Percentiles rank a stretch among this genome's conserved stretches.
These are phyloP conservation scores for Triadica sebifera DNA, from an alignment of 345 rosid species.

Conservation along the genomic window DNA sequence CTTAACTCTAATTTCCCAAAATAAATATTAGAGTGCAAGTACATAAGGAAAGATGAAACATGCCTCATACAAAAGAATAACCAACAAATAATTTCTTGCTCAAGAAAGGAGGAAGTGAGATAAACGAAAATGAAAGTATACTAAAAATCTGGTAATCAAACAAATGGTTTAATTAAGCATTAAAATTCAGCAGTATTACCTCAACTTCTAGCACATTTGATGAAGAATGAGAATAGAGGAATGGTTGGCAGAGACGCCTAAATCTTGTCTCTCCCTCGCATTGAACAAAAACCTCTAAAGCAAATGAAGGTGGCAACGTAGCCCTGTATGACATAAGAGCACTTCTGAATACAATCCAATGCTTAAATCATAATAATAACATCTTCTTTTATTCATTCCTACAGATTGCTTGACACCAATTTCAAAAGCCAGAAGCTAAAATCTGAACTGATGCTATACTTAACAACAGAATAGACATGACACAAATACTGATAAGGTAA, in stretches of 20 bases:
- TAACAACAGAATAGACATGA: neutral
- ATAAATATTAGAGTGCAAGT: neutral
- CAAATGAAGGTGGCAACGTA: slow-evolving; percentile 97
- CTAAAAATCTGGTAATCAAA: neutral
- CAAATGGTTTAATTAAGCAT: neutral
- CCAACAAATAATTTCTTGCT: too few species aligned
- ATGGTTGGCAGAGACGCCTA: slow-evolving; percentile 96
- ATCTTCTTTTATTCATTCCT: neutral
- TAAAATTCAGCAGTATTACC: slow-evolving; percentile 34
- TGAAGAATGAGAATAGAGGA: slow-evolving; percentile 92
- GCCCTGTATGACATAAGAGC: slow-evolving; percentile 54
- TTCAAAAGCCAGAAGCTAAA: neutral
- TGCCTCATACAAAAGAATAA: neutral
- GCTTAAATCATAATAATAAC: neutral
- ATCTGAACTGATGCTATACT: neutral
- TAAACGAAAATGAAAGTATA: neutral
- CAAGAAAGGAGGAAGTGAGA: neutral
- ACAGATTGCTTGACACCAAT: neutral
- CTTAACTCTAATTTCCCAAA: neutral
- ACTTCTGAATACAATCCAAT: neutral
- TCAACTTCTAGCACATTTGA: slow-evolving; percentile 96
- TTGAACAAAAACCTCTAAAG: slow-evolving; percentile 93
- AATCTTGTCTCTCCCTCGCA: slow-evolving; percentile 91
- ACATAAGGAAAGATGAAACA: neutral
- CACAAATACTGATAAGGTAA: neutral